phyloP scores from a whole-genome alignment of 768 basidiomycete genomes.

The Tulasnella sp. region DNA sequence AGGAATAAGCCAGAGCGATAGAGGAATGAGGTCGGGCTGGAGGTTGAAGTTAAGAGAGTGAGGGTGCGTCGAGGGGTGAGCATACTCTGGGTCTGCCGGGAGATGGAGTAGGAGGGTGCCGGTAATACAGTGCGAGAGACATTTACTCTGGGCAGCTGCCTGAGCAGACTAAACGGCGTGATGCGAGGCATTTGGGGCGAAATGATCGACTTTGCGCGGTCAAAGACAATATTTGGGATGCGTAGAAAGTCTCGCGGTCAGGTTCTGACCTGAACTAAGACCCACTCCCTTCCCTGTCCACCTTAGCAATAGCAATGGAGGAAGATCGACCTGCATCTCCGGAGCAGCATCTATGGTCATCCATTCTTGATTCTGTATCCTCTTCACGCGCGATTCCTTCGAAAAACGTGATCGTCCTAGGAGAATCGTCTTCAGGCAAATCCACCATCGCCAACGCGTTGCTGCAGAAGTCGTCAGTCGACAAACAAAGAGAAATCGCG shows the following conservation, averaged over 20 bases:
- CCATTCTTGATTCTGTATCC: constrained; percentile 85
- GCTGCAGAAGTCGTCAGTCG: constrained; percentile 60
- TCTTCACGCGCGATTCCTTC: constrained; percentile 75
- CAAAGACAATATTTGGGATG: not conserved
- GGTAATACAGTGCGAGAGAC: not conserved
- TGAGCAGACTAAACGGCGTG: not conserved
- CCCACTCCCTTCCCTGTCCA: not conserved
- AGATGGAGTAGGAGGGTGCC: not conserved
- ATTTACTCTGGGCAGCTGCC: not conserved
- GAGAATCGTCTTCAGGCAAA: constrained; percentile 74
- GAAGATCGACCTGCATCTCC: constrained; percentile 31
- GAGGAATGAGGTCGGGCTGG: constrained; percentile 14
- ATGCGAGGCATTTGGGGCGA: not conserved
- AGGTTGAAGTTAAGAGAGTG: not conserved
- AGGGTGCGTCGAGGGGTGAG: not conserved
- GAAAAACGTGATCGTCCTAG: constrained; percentile 83
- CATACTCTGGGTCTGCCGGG: not conserved
- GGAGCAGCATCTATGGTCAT: constrained; percentile 78
- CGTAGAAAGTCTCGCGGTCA: constrained; percentile 10
- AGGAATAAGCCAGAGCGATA: constrained; percentile 7
- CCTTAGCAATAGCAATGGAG: not conserved
- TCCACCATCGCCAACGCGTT: constrained; percentile 68
- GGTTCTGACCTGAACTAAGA: constrained; percentile 1
- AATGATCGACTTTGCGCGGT: not conserved
- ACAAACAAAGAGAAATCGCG: constrained; percentile 35